Percentiles rank a stretch among this genome's conserved stretches.
phyloP scores from a whole-genome alignment of 306 rosid species.

The Pterocarpus santalinus region DNA sequence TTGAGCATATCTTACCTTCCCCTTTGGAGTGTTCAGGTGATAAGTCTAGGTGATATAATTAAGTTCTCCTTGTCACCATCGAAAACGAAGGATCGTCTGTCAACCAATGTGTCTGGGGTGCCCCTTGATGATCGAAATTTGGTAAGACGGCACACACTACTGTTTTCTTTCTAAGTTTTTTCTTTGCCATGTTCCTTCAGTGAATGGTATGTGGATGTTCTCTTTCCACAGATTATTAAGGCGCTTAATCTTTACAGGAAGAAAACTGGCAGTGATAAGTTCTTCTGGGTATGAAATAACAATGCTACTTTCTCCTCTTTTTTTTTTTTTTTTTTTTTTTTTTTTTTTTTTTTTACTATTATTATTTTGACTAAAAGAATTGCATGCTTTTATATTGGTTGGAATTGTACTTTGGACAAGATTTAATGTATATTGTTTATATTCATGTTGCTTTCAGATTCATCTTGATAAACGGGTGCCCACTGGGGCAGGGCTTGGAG shows the following conservation, averaged over 20 bases:
- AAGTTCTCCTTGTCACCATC: conserved; percentile 95
- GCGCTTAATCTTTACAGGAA: conserved; percentile 96
- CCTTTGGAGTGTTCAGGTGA: conserved; percentile 65
- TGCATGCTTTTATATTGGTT: neutral
- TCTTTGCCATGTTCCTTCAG: neutral
- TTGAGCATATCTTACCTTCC: conserved; percentile 25
- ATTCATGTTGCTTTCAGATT: conserved; percentile 65
- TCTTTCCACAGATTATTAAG: conserved; percentile 80
- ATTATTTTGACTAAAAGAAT: neutral
- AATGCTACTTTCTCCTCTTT: neutral
- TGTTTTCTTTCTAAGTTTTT: conserved; percentile 27
- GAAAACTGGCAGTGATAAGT: conserved; percentile 81
- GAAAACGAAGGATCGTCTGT: conserved; percentile 71
- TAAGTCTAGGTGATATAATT: conserved; percentile 91
- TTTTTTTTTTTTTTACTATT: neutral
- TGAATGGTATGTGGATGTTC: conserved; percentile 32
- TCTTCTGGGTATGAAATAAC: conserved; percentile 82
- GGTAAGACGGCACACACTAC: conserved; percentile 56
- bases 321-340: neutral
- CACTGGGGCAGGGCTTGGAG: conserved; percentile 99
- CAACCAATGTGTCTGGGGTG: conserved; percentile 91
- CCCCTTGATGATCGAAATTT: conserved; percentile 92
- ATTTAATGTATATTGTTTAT: conserved; percentile 17
- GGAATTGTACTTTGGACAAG: neutral
- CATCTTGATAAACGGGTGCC: conserved; percentile 96